Conservation (phyloP, 345 rosid species). For the Odontarrhena argentea region DNA sequence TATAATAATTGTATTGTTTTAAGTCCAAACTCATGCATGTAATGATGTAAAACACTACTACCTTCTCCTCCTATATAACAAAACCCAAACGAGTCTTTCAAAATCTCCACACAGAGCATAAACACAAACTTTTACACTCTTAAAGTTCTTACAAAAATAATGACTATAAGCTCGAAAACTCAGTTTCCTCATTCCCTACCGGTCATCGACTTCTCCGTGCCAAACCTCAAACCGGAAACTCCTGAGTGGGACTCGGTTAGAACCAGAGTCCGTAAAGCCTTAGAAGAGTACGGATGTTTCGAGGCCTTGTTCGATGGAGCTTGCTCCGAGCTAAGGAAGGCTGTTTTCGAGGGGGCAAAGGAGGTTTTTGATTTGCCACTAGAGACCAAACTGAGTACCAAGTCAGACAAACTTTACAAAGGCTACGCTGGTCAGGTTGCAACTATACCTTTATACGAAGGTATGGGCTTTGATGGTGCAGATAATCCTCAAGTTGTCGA, state of each 20-base stretch:
- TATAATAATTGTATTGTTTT: no score
- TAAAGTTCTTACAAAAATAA: neutral
- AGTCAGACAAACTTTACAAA: constrained; percentile 13
- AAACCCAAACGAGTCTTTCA: neutral
- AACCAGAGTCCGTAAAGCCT: constrained; percentile 44
- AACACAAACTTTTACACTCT: neutral
- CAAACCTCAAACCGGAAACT: constrained; percentile 41
- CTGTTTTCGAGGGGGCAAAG: constrained; percentile 41
- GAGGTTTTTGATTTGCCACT: constrained; percentile 56
- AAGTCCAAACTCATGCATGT: no score
- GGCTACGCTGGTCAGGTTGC: constrained; percentile 15
- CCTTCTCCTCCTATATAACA: no score
- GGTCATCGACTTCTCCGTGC: constrained; percentile 45
- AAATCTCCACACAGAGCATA: constrained; percentile 1
- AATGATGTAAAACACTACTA: no score
- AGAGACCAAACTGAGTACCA: constrained; percentile 44
- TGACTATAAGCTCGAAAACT: neutral
- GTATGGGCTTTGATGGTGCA: constrained; percentile 28
- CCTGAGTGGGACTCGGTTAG: constrained; percentile 48
- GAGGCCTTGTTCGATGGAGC: constrained; percentile 52
- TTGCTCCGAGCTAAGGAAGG: constrained; percentile 41
- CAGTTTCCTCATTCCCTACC: constrained; percentile 40
- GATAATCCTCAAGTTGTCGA: constrained; percentile 30
- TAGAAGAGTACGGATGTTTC: constrained; percentile 62
- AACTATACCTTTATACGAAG: constrained; percentile 35